A percentile compares a stretch with the other conserved stretches of the same genome.
Evolutionary conservation across 2,329 filamentous ascomycete species (phyloP).

Genomic region (Penicillium sp.): DNA sequence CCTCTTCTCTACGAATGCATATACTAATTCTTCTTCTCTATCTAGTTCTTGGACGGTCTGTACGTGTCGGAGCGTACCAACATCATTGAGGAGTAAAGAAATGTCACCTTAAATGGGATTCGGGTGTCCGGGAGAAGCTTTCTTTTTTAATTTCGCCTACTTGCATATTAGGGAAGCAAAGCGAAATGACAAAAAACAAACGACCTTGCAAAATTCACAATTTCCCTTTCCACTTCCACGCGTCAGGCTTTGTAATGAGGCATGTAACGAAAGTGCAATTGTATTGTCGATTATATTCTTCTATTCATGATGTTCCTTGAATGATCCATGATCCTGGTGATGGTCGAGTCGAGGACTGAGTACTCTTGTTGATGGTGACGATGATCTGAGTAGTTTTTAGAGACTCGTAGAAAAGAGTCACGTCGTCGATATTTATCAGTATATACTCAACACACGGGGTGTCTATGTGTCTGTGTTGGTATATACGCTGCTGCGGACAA

Average conservation of each 20-base stretch:
- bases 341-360: background rate
- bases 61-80: conserved; percentile 99
- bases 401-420: background rate
- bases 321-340: background rate
- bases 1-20: background rate
- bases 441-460: background rate
- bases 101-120: conserved; percentile 40
- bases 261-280: conserved; percentile 36
- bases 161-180: conserved; percentile 50
- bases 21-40: conserved; percentile 16
- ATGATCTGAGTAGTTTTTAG: background rate
- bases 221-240: conserved; percentile 29
- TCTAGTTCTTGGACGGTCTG: conserved; percentile 97
- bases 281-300: conserved; percentile 10
- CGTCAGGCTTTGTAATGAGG: conserved; percentile 36
- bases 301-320: conserved; percentile 2
- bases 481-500: background rate
- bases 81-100: conserved; percentile 69
- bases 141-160: conserved; percentile 46
- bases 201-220: conserved; percentile 38
- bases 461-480: too few species aligned
- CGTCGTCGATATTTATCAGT: background rate
- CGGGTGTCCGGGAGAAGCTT: conserved; percentile 46
- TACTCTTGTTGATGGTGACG: background rate
- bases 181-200: conserved; percentile 47